These are phyloP conservation scores for Vigna reflexopilosa DNA, from an alignment of 306 rosid species.

Conservation along the genomic window DNA sequence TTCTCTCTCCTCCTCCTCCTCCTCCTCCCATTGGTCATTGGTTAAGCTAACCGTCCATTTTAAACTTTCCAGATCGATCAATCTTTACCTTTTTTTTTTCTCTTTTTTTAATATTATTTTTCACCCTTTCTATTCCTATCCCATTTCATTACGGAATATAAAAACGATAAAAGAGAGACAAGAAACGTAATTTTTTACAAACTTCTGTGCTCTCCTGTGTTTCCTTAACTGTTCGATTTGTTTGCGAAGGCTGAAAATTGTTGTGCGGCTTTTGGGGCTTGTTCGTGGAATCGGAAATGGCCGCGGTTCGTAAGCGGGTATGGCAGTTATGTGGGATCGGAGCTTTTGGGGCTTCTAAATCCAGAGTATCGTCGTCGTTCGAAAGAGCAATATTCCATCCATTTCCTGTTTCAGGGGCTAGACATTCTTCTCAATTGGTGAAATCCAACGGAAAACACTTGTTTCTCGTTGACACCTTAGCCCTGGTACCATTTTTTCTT, in stretches of 20 bases:
- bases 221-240: not conserved
- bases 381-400: slow-evolving; percentile 44
- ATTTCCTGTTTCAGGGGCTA: slow-evolving; percentile 35
- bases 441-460: slow-evolving; percentile 72
- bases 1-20: not conserved
- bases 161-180: not conserved
- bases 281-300: not conserved
- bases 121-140: too few relatives aligned
- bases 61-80: not conserved
- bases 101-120: not conserved
- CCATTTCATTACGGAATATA: not conserved
- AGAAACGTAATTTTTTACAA: not conserved
- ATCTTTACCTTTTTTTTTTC: not conserved
- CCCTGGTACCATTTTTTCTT: slow-evolving; percentile 54
- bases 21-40: not conserved
- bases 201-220: not conserved
- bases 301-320: not conserved
- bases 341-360: slow-evolving; percentile 47
- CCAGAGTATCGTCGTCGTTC: slow-evolving; percentile 29
- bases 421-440: slow-evolving; percentile 61
- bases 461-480: slow-evolving; percentile 91
- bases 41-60: slow-evolving; percentile 39
- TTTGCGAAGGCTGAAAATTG: slow-evolving; percentile 17
- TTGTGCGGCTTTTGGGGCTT: not conserved
- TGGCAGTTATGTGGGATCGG: not conserved